Evolutionary conservation across 257 asterid genomes (phyloP).

Genomic region (Nemophila menziesii): DNA sequence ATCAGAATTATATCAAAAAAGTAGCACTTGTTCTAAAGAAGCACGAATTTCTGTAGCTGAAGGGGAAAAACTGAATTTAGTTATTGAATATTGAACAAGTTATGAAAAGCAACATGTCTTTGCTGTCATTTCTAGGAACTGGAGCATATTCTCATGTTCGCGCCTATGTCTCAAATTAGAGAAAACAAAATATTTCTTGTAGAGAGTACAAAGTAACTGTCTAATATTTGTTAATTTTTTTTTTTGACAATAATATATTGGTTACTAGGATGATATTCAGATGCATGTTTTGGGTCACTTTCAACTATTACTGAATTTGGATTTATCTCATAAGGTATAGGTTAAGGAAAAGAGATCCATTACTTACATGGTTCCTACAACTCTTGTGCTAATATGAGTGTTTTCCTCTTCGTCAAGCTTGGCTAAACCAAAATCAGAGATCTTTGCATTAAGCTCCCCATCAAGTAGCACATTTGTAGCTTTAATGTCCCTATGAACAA

Average conservation of each 20-base stretch:
- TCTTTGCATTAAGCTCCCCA: slow-evolving; percentile 50
- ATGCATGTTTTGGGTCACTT: background rate
- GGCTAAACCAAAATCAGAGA: slow-evolving; percentile 68
- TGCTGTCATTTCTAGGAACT: too few relatives aligned
- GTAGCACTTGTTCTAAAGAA: background rate
- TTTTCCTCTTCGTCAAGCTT: slow-evolving; percentile 53
- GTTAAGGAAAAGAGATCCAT: too few relatives aligned
- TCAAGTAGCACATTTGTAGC: slow-evolving; percentile 50
- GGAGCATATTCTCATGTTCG: too few relatives aligned
- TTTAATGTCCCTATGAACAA: slow-evolving; percentile 63
- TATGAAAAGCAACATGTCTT: too few relatives aligned
- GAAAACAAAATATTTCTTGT: too few relatives aligned
- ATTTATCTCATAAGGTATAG: slow-evolving; percentile 17
- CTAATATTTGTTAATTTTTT: too few relatives aligned
- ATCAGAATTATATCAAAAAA: background rate
- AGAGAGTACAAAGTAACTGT: too few relatives aligned
- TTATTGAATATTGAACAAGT: too few relatives aligned
- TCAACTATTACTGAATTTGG: slow-evolving; percentile 22
- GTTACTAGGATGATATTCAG: background rate
- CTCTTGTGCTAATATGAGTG: slow-evolving; percentile 51
- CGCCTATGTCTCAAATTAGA: too few relatives aligned
- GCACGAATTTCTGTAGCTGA: background rate
- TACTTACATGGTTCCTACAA: slow-evolving; percentile 65
- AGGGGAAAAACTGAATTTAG: too few relatives aligned
- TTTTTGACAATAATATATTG: too few relatives aligned